Base-by-base conservation (phyloP, 176 grass and related monocot genomes). In the Oryza australiensis region DNA sequence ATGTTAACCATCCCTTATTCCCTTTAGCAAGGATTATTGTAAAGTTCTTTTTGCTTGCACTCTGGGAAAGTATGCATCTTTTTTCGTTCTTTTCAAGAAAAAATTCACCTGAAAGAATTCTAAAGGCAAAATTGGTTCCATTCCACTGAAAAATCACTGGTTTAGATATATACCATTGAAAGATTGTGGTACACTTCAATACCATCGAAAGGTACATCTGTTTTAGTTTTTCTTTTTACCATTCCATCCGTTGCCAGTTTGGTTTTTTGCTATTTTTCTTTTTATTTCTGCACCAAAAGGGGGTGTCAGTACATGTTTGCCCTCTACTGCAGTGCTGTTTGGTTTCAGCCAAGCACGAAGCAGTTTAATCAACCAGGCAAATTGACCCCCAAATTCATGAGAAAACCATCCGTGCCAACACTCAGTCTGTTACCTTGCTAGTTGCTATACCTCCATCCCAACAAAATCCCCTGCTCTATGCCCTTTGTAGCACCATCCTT, bases 1-100 rank as follows among this genome's bases (percentile, higher is more conserved):
- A 80, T 60, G 43, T 75, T 80, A 65, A 65, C 9, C 74, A 59
- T 63, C n/a, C 8, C 8, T 9, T 40, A 40, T 40, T 40, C 38
- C 26, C 38, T 73, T 40, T 55, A 65, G 12, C 65, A 59, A 9
- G 27, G 75, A 40, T 38, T 74, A 26, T 84, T 80, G 32, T 63
- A n/a, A 78, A 49, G 29, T 73, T 24, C 18, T 71, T 66, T 35
- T 84, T 84, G 23, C 46, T n/a, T 45, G 33, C 16, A 75, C 0
- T 30, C 26, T 88, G 37, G 62, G 46, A 46, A 55, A 74, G 14
- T 66, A 40, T 42, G 20, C 53, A 15, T 63, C 14, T 2, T 82
- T 30, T 64, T 15, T 48, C 30, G 67, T 74, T 14, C 41, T 79
- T 76, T 70, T 38, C 33, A 70, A 65, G 65, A 49, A 72, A 85